These are phyloP conservation scores for Prunus mongolica DNA, from an alignment of 306 rosid genomes.

Conservation along the genomic window DNA sequence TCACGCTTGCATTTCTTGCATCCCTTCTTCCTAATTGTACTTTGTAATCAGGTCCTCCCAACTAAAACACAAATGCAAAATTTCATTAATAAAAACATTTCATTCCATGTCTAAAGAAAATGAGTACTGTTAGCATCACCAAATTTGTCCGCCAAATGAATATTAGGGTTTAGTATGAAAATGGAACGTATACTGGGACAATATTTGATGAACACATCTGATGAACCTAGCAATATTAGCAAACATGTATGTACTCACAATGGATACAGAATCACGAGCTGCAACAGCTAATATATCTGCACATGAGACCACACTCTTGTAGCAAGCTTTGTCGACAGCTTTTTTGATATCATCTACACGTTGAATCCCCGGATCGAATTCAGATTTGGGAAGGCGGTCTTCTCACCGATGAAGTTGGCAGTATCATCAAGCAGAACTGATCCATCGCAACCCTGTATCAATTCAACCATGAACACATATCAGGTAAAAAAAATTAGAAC, in stretches of 20 bases:
- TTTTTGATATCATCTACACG: constrained; percentile 25
- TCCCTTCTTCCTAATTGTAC: constrained; percentile 37
- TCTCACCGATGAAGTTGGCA: constrained; percentile 27
- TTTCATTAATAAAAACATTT: neutral
- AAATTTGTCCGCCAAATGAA: neutral
- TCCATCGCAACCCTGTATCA: constrained; percentile 34
- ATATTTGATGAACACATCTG: too few species aligned
- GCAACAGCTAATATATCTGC: constrained; percentile 36
- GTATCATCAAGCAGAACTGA: constrained; percentile 34
- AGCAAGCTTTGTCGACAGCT: constrained; percentile 19
- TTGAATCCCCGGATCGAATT: constrained; percentile 30
- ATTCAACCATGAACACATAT: neutral
- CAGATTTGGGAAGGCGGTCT: constrained; percentile 24
- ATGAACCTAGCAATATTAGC: neutral
- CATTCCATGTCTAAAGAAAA: neutral
- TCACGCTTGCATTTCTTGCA: constrained; percentile 27
- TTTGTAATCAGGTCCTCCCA: constrained; percentile 16
- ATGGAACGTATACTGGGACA: neutral
- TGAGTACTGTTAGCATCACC: neutral
- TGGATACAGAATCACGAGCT: constrained; percentile 27
- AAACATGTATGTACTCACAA: constrained; percentile 3
- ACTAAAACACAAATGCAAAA: constrained; percentile 1
- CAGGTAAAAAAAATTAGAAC: neutral
- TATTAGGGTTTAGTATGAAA: too few species aligned
- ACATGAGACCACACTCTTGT: constrained; percentile 21